Percentiles rank a stretch among this genome's conserved stretches.
Evolutionary conservation across 225 moss, liverwort and hornwort genomes (phyloP).

Genomic region (Pseudisothecium myosuroides): DNA sequence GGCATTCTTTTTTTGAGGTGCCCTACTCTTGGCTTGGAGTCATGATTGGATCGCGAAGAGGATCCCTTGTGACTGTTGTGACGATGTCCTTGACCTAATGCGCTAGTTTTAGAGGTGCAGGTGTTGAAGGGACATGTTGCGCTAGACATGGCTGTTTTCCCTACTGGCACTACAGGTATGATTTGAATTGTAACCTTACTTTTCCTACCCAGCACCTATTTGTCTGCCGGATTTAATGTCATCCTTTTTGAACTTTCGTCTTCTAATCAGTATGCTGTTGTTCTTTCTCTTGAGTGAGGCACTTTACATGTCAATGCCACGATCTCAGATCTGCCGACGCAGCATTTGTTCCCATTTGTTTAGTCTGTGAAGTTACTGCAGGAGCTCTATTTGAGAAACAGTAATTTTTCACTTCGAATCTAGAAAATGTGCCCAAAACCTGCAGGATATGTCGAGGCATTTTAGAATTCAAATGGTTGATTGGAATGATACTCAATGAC

Average conservation of each 20-base stretch:
- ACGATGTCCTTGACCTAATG: neutral
- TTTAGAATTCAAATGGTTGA: neutral
- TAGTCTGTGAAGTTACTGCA: neutral
- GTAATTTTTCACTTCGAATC: neutral
- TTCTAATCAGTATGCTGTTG: neutral
- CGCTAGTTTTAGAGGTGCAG: conserved; percentile 21
- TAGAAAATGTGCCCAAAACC: neutral
- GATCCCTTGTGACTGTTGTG: neutral
- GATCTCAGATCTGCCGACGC: neutral
- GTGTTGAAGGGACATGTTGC: conserved; percentile 80
- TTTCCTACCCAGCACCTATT: neutral
- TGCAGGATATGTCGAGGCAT: neutral
- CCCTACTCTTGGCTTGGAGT: neutral
- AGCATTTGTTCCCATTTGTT: neutral
- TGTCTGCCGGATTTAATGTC: neutral
- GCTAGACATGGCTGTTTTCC: conserved; percentile 68
- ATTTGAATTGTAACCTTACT: neutral
- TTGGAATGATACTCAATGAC: neutral
- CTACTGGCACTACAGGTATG: conserved; percentile 73
- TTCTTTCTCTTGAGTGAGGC: neutral
- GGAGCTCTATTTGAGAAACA: neutral
- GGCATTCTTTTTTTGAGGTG: neutral
- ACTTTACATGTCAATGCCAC: neutral
- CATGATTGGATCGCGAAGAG: neutral
- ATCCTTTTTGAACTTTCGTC: neutral